Evolutionary conservation across 768 basidiomycete genomes (phyloP), one percentile per base, ranked within the genome.

Genomic region (Lactarius vividus): DNA sequence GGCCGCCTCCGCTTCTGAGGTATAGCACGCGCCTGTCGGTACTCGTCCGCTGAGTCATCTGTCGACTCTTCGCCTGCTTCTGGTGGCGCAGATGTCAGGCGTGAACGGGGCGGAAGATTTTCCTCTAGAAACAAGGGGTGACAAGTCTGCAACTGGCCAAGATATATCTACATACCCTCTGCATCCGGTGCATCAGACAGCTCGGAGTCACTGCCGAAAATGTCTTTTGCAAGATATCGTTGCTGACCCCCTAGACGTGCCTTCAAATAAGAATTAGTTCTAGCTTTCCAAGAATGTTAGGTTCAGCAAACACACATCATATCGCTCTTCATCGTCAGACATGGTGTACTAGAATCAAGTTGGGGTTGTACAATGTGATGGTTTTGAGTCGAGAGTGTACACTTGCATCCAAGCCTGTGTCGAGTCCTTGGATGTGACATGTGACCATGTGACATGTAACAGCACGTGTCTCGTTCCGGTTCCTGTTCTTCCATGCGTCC

Each of bases 11-110:
- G 74, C 72, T 70, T 76, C 71, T 70, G 75, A 62, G 61, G 72
- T 62, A 71, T 74, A 13, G 55, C 61, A 35, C 68, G 68, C 16
- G 73, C 72, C 54, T 76, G 77, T 44, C 74, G 84, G 66, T 84
- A 87, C 2, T 85, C 87, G 55, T 88, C 84, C 63, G 78, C 83
- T 0, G 79, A 80, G 67, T 79, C 81, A 40, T 71, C 78, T 20
- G 78, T 77, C 1, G 76, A 79, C 35, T 73, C 75, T 26, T 77
- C 77, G 62, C 78, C 80, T 16, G 77, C 79, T 57, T 75, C 75
- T 53, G 71, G 63, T 35, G 75, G 68, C 2, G 57, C 66, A 28
- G 74, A 55, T 46, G 74, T 76, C 26, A 70, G 73, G 5, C 73
- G 75, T 64, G 78, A 75, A 37, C 78, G 77, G 62, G 75, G 78